Conservation (phyloP, 2,329 filamentous ascomycete genomes). For the Endoconidiophora laricicola region DNA sequence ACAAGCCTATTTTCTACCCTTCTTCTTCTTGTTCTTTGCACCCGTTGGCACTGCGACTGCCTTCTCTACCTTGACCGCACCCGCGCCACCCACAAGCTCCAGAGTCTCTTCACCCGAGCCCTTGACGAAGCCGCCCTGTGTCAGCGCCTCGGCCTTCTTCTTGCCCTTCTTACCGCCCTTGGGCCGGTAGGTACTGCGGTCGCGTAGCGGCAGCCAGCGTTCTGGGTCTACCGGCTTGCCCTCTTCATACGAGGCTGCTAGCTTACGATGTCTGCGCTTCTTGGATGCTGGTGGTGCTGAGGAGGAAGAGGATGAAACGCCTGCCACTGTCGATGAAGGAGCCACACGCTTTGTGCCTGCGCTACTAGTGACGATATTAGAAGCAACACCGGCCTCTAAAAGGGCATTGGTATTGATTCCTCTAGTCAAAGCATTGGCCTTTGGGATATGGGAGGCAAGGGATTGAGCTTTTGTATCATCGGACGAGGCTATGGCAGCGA, state of each 20-base stretch:
- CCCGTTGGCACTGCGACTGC: conserved; percentile 21
- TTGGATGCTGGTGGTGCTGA: conserved; percentile 25
- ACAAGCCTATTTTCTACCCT: conserved; percentile 26
- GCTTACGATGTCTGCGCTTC: conserved; percentile 41
- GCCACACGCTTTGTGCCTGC: conserved; percentile 32
- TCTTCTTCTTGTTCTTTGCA: conserved; percentile 33
- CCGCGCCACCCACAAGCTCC: conserved; percentile 45
- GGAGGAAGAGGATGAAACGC: conserved; percentile 16
- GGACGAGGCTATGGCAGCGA: conserved; percentile 58
- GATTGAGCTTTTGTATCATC: conserved; percentile 39
- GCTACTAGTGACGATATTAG: conserved; percentile 21
- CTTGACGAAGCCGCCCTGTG: conserved; percentile 68
- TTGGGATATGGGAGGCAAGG: conserved; percentile 39
- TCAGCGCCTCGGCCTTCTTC: conserved; percentile 60
- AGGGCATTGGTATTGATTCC: conserved; percentile 46
- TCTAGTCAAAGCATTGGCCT: conserved; percentile 43
- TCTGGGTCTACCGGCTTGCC: conserved; percentile 75
- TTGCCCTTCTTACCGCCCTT: conserved; percentile 81
- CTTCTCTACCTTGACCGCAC: conserved; percentile 47
- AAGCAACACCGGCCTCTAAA: conserved; percentile 45
- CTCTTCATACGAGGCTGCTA: conserved; percentile 60
- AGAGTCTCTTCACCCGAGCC: conserved; percentile 46
- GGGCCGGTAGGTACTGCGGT: conserved; percentile 74
- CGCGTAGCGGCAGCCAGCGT: conserved; percentile 79
- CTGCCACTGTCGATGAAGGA: conserved; percentile 15